Base-by-base conservation (phyloP, 768 basidiomycete genomes). In the Leucocoprinus leucothites region DNA sequence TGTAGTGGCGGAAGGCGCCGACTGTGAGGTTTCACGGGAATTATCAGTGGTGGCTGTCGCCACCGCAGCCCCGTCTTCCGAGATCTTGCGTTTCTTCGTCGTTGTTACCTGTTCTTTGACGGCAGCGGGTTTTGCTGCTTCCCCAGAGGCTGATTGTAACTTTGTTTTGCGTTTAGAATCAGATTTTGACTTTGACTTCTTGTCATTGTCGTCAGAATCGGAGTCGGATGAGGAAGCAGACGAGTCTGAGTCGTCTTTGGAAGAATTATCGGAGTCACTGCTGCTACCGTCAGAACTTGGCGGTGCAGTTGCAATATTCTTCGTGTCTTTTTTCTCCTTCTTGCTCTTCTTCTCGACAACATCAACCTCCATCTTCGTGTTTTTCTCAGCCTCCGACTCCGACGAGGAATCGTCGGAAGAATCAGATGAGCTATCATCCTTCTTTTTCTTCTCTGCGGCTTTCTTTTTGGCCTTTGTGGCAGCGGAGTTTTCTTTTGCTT, bases 61-160 rank as follows among this genome's bases (percentile, higher is more conserved):
- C 2, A 82, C 73, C 8, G 81, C 77, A 34, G 74, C 67, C 16
- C 84, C 83, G 47, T 66, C 72, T 53, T 74, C 75, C n/a, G 76
- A 72, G 0, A 74, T 81, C 48, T 80, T 80, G 35, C 82, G 83
- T 64, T 82, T 89, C 68, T 91, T 89, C 0, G 77, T 74, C 11
- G 75, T 19, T 13, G 38, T 71, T 49, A 69, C 75, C 22, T 58
- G 68, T 50, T 69, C 62, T 4, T 61, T 57, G 21, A 54, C 51
- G 13, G 50, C 59, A 21, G 36, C 26, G 9, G 51, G 22, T 21
- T 57, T 56, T 5, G 36, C 19, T 34, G 31, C 31, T 6, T 34
- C 13, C 31, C 7, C 38, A 38, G 38, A 9, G 24, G 14, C 21
- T 22, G 34, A 34, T 53, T 51, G 45, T 26, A 38, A 22, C 35